Evolutionary conservation across 106 monocot species (phyloP), one percentile per base, ranked within the genome.

Genomic region (Ottelia alismoides): DNA sequence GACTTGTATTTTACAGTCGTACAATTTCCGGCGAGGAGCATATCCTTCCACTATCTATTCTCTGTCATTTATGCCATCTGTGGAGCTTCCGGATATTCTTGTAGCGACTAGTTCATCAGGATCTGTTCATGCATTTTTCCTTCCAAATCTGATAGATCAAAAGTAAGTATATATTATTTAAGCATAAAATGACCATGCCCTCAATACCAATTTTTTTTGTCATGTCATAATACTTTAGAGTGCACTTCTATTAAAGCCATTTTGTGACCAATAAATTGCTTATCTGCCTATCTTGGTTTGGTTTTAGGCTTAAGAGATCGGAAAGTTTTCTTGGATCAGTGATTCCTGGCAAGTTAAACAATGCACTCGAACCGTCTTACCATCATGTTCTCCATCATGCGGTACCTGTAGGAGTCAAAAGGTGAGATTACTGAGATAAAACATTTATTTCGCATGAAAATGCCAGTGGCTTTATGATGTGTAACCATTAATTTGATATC

Each of bases 1-100:
- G 11, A 19, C 3, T 22, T 53, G 65, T 55, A 49, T 19, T 52
- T 35, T 62, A 45, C 69, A 96, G 94, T 96, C 88, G 28, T 88
- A 96, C 79, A 80, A 73, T 73, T 85, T 96, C 28, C 60, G 94
- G 32, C 81, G 94, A 69, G 94, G 94, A 45, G 57, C 94, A 58
- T 96, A 88, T 66, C 54, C 94, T 57, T 96, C 94, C 66, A 79
- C 76, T 27, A 85, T 96, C 50, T 88, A 88, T 66, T 96, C 94
- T n/a, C 55, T 96, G 16, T 75, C 84, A 61, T 96, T 96, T 84
- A 76, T 70, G 29, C 84, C 88, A 58, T 88, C 81, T n/a, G 24
- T 49, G 47, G 94, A 88, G 19, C 48, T 85, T 30, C 94, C 94
- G 19, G 88, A 96, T 57, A 64, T 88, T 84, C 88, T 96, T 71